Base-by-base conservation (phyloP, 371 early-diverging fungal species). In the Capniomyces stellatus region DNA sequence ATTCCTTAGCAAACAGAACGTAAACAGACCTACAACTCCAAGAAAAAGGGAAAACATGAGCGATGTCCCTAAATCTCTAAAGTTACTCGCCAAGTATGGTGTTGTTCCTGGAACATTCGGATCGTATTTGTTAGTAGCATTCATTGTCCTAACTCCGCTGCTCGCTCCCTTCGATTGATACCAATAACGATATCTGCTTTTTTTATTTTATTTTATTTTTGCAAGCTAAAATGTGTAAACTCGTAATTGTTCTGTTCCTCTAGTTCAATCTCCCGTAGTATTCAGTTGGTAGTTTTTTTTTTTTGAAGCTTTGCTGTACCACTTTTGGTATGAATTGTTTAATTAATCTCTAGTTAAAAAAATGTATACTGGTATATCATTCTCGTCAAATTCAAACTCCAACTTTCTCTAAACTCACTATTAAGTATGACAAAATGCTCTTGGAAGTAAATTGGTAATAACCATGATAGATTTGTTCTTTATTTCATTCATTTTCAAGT, bases 1-100 rank as follows among this genome's bases (percentile, higher is more conserved):
- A 22, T 56, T 59, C 29, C 69, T 63, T 43, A 69, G 56, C 10
- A 63, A 47, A 39, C 69, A 69, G 48, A 69, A 69, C 27, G 57
- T 50, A 3, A 53, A n/a, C 23, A 69, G 55, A 8, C 62, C 64
- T 0, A 56, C 44, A 29, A 56, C 61, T 44, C 67, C 67, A 13
- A 67, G 47, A 1, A 56, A 39, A 29, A 54, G 23, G 31, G 67
- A 55, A 19, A 67, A 58, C 13, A 58, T 56, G 4, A 63, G 58
- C 47, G 63, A 62, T 2, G 67, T 64, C 28, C 61, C 56, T 29
- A 67, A 49, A 58, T 67, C 65, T 55, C 62, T 62, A 15, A 61
- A 59, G 52, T 67, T 51, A 39, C 35, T 51, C 3, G 51, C 51
- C 15, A 30, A 8, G 21, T 51, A 51, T 2, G 35, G 51, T n/a